A percentile compares a stretch with the other conserved stretches of the same genome.
Evolutionary conservation across 768 basidiomycete genomes (phyloP).

Genomic region (Cystobasidiopsis lactophilus): DNA sequence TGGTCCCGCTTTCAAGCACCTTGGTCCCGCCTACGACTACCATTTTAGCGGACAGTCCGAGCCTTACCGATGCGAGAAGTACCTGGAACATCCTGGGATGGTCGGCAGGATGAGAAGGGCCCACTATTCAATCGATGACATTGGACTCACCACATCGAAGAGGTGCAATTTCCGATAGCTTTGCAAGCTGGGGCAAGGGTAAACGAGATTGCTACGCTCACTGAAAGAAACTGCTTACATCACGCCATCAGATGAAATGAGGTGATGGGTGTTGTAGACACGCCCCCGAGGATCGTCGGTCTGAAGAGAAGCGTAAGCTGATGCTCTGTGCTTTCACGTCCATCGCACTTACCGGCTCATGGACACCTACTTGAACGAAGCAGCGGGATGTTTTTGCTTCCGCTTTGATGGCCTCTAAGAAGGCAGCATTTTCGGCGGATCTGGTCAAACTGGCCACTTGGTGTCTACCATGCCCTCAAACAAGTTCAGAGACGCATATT

Average conservation of each 20-base stretch:
- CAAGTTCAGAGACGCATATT: no score
- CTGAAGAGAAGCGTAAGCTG: not conserved
- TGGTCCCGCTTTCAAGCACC: slow-evolving; percentile 12
- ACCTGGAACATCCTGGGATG: slow-evolving; percentile 3
- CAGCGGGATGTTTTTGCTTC: slow-evolving; percentile 4
- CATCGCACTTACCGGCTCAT: no score
- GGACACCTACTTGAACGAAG: slow-evolving; percentile 17
- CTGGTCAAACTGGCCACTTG: slow-evolving; percentile 5
- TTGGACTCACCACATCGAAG: slow-evolving; percentile 16
- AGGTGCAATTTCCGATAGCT: slow-evolving; percentile 16
- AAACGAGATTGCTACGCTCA: no score
- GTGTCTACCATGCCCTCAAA: no score
- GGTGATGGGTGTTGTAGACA: slow-evolving; percentile 18
- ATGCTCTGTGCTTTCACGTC: not conserved
- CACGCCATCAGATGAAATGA: slow-evolving; percentile 12
- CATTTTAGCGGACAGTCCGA: not conserved
- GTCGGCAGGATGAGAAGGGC: not conserved
- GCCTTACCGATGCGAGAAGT: not conserved
- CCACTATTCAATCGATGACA: no score
- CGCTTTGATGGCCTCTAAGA: slow-evolving; percentile 9
- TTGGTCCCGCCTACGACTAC: slow-evolving; percentile 3
- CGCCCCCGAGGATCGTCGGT: slow-evolving; percentile 6
- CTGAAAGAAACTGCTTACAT: slow-evolving; percentile 4
- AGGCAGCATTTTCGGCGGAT: slow-evolving; percentile 8
- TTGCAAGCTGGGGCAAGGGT: no score